A percentile compares a stretch with the other conserved stretches of the same genome.
These are phyloP conservation scores for Strigomonas oncopelti DNA, from an alignment of 208 protist species.

Conservation along the genomic window DNA sequence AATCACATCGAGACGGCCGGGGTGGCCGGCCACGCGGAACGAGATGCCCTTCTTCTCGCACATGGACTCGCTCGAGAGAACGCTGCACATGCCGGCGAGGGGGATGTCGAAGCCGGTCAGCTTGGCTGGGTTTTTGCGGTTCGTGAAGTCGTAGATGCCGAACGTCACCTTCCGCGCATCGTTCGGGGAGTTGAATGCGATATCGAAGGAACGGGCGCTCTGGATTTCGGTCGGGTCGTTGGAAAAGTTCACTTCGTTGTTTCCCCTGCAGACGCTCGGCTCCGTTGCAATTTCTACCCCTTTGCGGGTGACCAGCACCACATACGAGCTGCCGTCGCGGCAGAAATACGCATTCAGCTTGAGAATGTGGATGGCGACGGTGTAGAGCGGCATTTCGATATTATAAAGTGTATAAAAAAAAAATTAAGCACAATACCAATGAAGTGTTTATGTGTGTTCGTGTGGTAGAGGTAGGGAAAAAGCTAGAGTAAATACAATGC, in stretches of 20 bases:
- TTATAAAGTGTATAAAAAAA: conserved; percentile 5
- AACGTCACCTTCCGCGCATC: conserved; percentile 69
- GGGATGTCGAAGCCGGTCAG: conserved; percentile 83
- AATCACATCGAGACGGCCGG: conserved; percentile 72
- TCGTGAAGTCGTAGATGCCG: conserved; percentile 81
- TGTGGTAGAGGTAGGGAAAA: background rate
- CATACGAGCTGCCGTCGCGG: conserved; percentile 49
- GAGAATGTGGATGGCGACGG: conserved; percentile 69
- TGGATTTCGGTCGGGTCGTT: conserved; percentile 42
- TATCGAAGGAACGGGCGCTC: conserved; percentile 44
- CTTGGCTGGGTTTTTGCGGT: conserved; percentile 70
- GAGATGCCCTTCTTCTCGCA: conserved; percentile 86
- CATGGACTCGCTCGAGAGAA: conserved; percentile 76
- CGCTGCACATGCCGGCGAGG: conserved; percentile 85
- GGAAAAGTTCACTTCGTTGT: conserved; percentile 73
- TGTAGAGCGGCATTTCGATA: conserved; percentile 65
- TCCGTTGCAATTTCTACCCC: conserved; percentile 63
- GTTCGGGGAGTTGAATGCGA: conserved; percentile 80
- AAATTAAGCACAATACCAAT: no score
- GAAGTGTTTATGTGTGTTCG: no score
- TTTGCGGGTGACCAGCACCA: conserved; percentile 73
- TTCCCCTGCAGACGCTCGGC: conserved; percentile 47
- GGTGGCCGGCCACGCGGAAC: conserved; percentile 68
- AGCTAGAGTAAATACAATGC: background rate
- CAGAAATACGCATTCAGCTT: conserved; percentile 77